A percentile compares a stretch with the other conserved stretches of the same genome.
Evolutionary conservation across 2,329 filamentous ascomycete species (phyloP).

Genomic region (Xylariaceae sp.): DNA sequence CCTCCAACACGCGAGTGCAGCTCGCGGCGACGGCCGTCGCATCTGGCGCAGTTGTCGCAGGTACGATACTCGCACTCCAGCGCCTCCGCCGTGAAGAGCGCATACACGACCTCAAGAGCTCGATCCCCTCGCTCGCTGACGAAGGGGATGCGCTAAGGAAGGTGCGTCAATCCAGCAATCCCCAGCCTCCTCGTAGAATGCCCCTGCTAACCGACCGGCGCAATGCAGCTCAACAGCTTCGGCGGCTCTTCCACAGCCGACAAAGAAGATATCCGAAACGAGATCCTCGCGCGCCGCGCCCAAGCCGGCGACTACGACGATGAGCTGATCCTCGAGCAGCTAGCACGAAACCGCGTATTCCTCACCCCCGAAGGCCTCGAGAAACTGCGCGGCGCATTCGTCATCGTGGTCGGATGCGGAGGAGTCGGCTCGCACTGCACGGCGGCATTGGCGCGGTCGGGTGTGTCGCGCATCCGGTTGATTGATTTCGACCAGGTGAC

Average conservation of each 20-base stretch:
- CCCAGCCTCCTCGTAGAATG: not conserved
- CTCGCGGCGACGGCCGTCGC: slow-evolving; percentile 68
- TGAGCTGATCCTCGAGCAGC: slow-evolving; percentile 88
- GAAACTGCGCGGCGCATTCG: slow-evolving; percentile 76
- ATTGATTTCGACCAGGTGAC: slow-evolving; percentile 98
- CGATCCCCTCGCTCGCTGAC: slow-evolving; percentile 48
- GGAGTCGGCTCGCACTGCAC: slow-evolving; percentile 93
- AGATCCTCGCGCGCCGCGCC: slow-evolving; percentile 57
- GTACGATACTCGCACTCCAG: slow-evolving; percentile 62
- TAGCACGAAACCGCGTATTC: slow-evolving; percentile 90
- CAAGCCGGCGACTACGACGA: slow-evolving; percentile 64
- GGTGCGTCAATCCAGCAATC: slow-evolving; percentile 27
- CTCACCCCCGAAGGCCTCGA: slow-evolving; percentile 76
- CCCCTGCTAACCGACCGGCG: slow-evolving; percentile 9
- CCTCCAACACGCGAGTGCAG: slow-evolving; percentile 53
- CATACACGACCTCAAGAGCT: slow-evolving; percentile 56
- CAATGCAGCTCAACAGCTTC: slow-evolving; percentile 56
- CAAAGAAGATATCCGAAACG: slow-evolving; percentile 61
- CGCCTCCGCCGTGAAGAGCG: slow-evolving; percentile 54
- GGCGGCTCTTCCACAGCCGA: slow-evolving; percentile 48
- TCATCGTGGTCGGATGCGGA: slow-evolving; percentile 88
- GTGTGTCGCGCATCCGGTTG: slow-evolving; percentile 81
- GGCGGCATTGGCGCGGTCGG: slow-evolving; percentile 81
- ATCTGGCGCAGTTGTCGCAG: slow-evolving; percentile 59
- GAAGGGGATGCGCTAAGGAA: slow-evolving; percentile 35